Base-by-base conservation (phyloP, 257 asterid species). In the Lavandula angustifolia region DNA sequence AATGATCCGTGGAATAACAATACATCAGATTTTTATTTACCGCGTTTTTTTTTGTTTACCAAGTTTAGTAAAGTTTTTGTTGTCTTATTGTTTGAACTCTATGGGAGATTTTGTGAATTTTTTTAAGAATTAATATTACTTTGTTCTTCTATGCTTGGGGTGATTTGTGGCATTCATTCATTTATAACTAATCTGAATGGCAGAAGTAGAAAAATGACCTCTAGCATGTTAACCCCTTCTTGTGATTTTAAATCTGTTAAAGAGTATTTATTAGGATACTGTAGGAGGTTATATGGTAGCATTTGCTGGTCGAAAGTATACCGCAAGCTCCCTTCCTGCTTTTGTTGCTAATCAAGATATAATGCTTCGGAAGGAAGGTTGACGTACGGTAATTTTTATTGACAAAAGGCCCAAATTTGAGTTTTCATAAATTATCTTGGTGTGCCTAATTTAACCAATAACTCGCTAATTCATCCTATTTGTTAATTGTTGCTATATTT, bases 271-370 rank as follows among this genome's bases (percentile, higher is more conserved):
- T 54, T 76, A 94, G 99, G 99, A 85, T 59, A 52, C 81, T 16
- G 77, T 72, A 40, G 99, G 99, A 67, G 99, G 97, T 59, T 90
- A 87, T 66, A 94, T 94, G 99, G 99, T 87, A 56, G 99, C 97
- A 70, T 90, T 94, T 78, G 95, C 99, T 68, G 99, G 99, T 57
- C 76, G 92, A 62, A 90, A 71, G 76, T 83, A 87, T 58, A 97
- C 99, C 67, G 97, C 97, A 32, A 82, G 96, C 75, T 94, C 99
- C 60, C 57, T 66, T 63, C 92, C 95, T 53, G 87, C 97, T 64
- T 91, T 91, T 58, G 92, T 85, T 69, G 96, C 86, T 17, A 91
- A 91, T 54, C n/a, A n/a, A n/a, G n/a, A n/a, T n/a, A n/a, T n/a
- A n/a, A n/a, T n/a, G n/a, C n/a, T n/a, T n/a, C n/a, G n/a, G n/a